Evolutionary conservation across 1,139 yeast genomes (phyloP).

Genomic region (Magnusiomyces tetraspermus): DNA sequence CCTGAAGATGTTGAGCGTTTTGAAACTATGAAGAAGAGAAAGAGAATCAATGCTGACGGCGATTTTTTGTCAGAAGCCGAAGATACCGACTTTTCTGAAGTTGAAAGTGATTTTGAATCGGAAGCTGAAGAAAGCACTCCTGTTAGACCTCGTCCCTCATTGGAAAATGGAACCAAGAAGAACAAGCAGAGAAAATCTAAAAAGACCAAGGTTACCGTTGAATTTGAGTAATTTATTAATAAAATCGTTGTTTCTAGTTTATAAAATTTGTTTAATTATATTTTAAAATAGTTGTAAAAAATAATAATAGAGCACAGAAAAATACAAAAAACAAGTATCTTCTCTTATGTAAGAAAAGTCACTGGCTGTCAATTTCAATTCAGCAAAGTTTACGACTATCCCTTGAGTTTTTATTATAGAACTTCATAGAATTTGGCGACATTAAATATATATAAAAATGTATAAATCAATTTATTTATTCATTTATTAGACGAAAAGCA

Average conservation of each 20-base stretch:
- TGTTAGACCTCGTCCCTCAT: conserved; percentile 3
- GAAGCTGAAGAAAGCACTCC: conserved; percentile 34
- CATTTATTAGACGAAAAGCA: conserved; percentile 2
- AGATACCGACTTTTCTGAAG: conserved; percentile 45
- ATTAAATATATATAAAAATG: too few relatives aligned
- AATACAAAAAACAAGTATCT: too few relatives aligned
- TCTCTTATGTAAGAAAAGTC: too few relatives aligned
- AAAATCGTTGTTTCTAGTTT: too few relatives aligned
- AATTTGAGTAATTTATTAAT: conserved; percentile 1
- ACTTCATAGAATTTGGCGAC: too few relatives aligned
- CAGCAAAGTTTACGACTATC: too few relatives aligned
- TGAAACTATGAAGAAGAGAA: conserved; percentile 62
- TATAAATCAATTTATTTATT: too few relatives aligned
- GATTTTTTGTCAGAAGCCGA: conserved; percentile 42
- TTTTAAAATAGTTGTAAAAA: not conserved
- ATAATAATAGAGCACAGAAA: too few relatives aligned
- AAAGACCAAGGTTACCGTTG: conserved; percentile 11
- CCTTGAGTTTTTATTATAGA: too few relatives aligned
- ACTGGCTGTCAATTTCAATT: too few relatives aligned
- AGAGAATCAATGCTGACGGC: conserved; percentile 17
- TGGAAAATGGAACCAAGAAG: conserved; percentile 30
- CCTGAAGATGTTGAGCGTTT: conserved; percentile 70
- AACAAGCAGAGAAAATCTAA: conserved; percentile 37
- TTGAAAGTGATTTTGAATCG: conserved; percentile 34
- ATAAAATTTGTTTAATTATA: too few relatives aligned